These are phyloP conservation scores for Coemansia sp. DNA, from an alignment of 192 early-diverging fungal species.

Conservation along the genomic window DNA sequence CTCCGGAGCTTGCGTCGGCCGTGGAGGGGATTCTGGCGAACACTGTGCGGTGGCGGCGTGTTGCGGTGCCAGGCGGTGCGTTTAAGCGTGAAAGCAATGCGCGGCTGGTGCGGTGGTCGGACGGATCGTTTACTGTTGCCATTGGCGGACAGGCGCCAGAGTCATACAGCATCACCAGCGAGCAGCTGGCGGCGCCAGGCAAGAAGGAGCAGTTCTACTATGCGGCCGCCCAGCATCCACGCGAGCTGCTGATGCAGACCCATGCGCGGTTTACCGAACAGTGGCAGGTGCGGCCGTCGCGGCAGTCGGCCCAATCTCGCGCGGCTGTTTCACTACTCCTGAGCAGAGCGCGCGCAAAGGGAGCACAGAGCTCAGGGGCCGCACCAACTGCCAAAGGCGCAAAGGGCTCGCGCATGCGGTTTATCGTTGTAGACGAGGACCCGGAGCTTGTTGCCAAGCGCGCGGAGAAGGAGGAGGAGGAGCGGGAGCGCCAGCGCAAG, in stretches of 20 bases:
- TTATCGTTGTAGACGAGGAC: conserved; percentile 44
- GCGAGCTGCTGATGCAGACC: conserved; percentile 37
- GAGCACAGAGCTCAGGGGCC: background rate
- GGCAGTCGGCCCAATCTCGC: conserved; percentile 33
- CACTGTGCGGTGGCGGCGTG: conserved; percentile 46
- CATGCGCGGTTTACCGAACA: conserved; percentile 49
- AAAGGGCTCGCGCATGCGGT: conserved; percentile 32
- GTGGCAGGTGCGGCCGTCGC: conserved; percentile 34
- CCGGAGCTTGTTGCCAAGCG: conserved; percentile 40
- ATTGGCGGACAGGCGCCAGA: conserved; percentile 37
- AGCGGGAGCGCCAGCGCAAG: conserved; percentile 43
- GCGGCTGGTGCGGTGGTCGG: conserved; percentile 55
- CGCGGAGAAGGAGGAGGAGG: conserved; percentile 43
- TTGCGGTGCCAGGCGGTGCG: conserved; percentile 1
- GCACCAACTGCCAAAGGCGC: conserved; percentile 6
- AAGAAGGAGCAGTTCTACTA: conserved; percentile 32
- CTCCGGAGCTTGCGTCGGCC: conserved; percentile 37
- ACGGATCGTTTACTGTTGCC: conserved; percentile 45
- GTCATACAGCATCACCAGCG: conserved; percentile 24
- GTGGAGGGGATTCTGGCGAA: conserved; percentile 46
- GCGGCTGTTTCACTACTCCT: conserved; percentile 18
- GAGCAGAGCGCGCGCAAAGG: conserved; percentile 11
- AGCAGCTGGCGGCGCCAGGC: conserved; percentile 26
- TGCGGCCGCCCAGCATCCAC: conserved; percentile 30
- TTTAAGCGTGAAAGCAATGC: conserved; percentile 42